These are phyloP conservation scores for Microsporum ferrugineum DNA, from an alignment of 2,329 filamentous ascomycete genomes.

Conservation along the genomic window DNA sequence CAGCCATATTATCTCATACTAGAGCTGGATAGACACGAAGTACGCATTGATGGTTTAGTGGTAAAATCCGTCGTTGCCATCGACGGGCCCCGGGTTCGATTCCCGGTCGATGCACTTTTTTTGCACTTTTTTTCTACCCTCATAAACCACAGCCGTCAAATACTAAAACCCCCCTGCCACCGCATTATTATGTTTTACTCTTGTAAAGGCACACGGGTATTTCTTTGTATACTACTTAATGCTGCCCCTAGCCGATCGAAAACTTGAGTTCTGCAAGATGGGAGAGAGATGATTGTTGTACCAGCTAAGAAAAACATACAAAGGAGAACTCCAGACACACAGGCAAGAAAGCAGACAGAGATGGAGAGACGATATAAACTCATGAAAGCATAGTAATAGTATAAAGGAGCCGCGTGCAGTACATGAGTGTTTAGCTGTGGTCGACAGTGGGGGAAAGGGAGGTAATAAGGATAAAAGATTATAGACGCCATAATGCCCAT, in stretches of 20 bases:
- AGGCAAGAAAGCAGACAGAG: not conserved
- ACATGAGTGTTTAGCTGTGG: not conserved
- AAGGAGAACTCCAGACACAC: not conserved
- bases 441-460: not conserved
- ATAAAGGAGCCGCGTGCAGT: not conserved
- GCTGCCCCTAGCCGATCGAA: no score
- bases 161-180: not conserved
- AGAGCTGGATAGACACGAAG: no score
- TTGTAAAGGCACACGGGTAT: not conserved
- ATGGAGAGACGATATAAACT: not conserved
- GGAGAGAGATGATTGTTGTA: not conserved
- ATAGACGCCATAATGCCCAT: not conserved
- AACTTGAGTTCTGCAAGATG: not conserved
- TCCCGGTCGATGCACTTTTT: not conserved
- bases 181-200: not conserved
- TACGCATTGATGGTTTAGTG: not conserved
- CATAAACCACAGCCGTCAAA: no score
- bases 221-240: not conserved
- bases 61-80: not conserved
- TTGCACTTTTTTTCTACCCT: not conserved
- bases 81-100: not conserved
- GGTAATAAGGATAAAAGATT: not conserved
- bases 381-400: not conserved
- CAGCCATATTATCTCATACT: no score
- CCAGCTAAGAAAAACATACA: not conserved